A percentile compares a stretch with the other conserved stretches of the same genome.
phyloP scores from a whole-genome alignment of 306 rosid species.

The Carpinus viminea region DNA sequence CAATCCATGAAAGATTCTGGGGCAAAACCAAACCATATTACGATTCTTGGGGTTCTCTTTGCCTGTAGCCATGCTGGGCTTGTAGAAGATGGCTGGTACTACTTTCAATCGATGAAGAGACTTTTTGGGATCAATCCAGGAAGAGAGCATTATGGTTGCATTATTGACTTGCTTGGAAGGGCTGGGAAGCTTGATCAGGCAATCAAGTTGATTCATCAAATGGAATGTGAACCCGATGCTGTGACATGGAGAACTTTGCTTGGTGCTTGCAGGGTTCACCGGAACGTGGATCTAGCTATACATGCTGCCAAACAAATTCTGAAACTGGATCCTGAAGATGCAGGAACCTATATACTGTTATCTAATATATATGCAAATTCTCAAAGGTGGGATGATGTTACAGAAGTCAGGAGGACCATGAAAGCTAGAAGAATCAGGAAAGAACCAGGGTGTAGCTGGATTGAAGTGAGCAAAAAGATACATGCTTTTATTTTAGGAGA shows the following conservation, averaged over 20 bases:
- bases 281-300: no score
- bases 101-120: constrained; percentile 73
- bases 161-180: constrained; percentile 94
- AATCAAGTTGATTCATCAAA: constrained; percentile 62
- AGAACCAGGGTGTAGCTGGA: constrained; percentile 96
- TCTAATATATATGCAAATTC: constrained; percentile 80
- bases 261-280: constrained; percentile 54
- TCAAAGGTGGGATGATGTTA: constrained; percentile 75
- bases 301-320: no score
- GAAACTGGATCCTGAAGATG: no score
- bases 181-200: constrained; percentile 81
- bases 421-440: constrained; percentile 63
- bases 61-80: constrained; percentile 96
- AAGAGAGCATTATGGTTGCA: constrained; percentile 83
- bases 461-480: constrained; percentile 70
- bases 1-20: constrained; percentile 64
- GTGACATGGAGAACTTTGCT: constrained; percentile 89
- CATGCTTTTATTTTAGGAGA: constrained; percentile 83
- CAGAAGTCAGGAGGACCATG: constrained; percentile 69
- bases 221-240: constrained; percentile 73
- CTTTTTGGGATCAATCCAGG: constrained; percentile 67
- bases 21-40: constrained; percentile 68
- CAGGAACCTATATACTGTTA: constrained; percentile 72
- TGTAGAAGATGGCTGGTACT: constrained; percentile 66
- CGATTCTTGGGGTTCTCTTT: constrained; percentile 85